Evolutionary conservation across 163 green algal species (phyloP), one percentile per base, ranked within the genome.

Genomic region (Trebouxiophyceae sp.): DNA sequence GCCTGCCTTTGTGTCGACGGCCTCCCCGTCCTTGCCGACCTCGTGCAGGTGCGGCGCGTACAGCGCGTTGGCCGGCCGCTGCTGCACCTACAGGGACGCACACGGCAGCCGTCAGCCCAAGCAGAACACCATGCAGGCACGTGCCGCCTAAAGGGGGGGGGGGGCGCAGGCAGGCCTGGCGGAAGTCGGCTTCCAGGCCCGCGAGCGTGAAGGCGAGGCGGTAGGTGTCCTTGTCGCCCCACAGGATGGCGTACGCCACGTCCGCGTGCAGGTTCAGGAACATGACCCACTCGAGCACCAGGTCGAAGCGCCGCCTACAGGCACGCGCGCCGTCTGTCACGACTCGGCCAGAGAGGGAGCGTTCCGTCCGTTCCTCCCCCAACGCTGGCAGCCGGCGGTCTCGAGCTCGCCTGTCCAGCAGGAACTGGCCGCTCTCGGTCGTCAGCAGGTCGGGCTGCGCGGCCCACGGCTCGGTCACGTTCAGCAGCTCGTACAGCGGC

Each of bases 211-310:
- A 86, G 23, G 79, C 76, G 2, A 79, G 55, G 23, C 68, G 64
- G 65, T 77, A 86, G 26, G 71, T 82, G 67, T 86, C 79, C 69
- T 84, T 86, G 71, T 86, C 79, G 30, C 76, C 79, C 27, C 75
- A 72, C 50, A 77, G 56, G 2, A 71, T 61, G 23, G 61, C 62
- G 66, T 76, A 81, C 0, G 75, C 58, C 7, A 74, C 50, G 54
- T 77, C 60, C 1, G 59, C 47, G 32, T 74, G 60, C 2, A 55
- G 66, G 62, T 84, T 84, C 33, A 84, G 75, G 59, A 72, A 78
- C 71, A 72, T 74, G 4, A 77, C 27, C 67, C 72, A 81, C 67
- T 86, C 74, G 24, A 86, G 58, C 47, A 75, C 68, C 39, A n/a
- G 12, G 39, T 50, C 39, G 39, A n/a, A n/a, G 12, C 16, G 12